Evolutionary conservation across 1,284 basidiomycete species (phyloP), one percentile per base, ranked within the genome.

Genomic region (Athelia sp.): DNA sequence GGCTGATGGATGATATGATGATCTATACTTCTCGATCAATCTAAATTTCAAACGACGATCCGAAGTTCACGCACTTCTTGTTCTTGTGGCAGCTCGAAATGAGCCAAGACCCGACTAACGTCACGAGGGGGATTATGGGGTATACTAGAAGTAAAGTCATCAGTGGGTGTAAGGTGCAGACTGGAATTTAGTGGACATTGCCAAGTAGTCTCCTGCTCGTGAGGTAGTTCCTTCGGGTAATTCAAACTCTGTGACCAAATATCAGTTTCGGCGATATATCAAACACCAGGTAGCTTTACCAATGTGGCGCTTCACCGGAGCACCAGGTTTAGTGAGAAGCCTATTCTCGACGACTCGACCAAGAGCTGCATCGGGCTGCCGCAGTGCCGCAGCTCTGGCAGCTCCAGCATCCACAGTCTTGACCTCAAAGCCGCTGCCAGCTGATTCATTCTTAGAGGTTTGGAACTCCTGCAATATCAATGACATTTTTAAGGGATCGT

Each of bases 191-290:
- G 10, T 66, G 52, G 38, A 73, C 72, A 79, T 70, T 0, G 73
- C 69, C 19, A 78, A 65, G 54, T 79, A 78, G 57, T 79, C 76
- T 10, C 76, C 76, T 8, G 74, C 65, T 43, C 68, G 61, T 53
- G 69, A 72, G 2, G 63, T 67, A 52, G 64, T 61, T 17, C 64
- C 67, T 43, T 71, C 65, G 1, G 75, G 75, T 6, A 77, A 62
- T 53, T 69, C 61, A 51, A 78, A 69, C 44, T 71, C 74, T 72
- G 23, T 21, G n/a, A 21, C 24, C 10, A 8, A 44, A 8, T 22
- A 21, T 44, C 18, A 44, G 43, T 23, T n/a, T 44, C 15, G 11
- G 22, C 15, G 9, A n/a, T n/a, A 22, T 22, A 4, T 26, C 22
- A 21, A 44, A 13, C 21, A 19, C n/a, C n/a, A 24, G n/a, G n/a